These are phyloP conservation scores for Trichoderma atrobrunneum DNA, from an alignment of 2,329 filamentous ascomycete species.

Conservation along the genomic window DNA sequence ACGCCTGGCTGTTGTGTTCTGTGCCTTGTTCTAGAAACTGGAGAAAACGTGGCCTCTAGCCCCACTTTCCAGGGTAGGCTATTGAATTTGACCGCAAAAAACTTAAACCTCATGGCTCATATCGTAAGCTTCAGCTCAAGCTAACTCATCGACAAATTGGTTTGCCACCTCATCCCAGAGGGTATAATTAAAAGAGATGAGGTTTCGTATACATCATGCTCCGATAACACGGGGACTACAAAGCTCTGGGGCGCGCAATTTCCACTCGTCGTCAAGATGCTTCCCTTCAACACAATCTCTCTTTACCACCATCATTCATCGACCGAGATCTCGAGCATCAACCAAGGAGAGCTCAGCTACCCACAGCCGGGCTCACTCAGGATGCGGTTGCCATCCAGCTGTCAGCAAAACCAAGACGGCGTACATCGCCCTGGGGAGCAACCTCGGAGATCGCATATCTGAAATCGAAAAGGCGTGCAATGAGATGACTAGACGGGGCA, in stretches of 20 bases:
- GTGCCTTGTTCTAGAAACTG: neutral
- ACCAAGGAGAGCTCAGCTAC: constrained; percentile 1
- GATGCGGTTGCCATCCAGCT: constrained; percentile 38
- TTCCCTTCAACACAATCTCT: neutral
- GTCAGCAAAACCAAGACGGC: constrained; percentile 46
- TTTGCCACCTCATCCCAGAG: neutral
- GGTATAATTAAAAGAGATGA: neutral
- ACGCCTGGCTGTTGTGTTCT: neutral
- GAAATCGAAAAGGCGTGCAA: constrained; percentile 83
- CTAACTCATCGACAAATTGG: neutral
- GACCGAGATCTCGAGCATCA: neutral
- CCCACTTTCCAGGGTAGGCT: constrained; percentile 6
- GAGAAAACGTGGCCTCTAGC: neutral
- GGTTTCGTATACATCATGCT: neutral
- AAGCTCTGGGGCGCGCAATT: constrained; percentile 1
- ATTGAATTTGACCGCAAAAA: neutral
- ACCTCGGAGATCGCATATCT: constrained; percentile 78
- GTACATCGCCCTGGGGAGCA: constrained; percentile 89
- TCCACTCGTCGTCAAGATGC: neutral
- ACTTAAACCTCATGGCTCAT: neutral
- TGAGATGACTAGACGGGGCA: constrained; percentile 70
- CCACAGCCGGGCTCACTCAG: constrained; percentile 25
- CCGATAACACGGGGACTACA: neutral
- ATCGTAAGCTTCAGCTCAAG: neutral
- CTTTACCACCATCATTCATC: neutral